Percentiles rank a stretch among this genome's conserved stretches.
Conservation (phyloP, 2,329 filamentous ascomycete genomes). For the Colletotrichum filicis region DNA sequence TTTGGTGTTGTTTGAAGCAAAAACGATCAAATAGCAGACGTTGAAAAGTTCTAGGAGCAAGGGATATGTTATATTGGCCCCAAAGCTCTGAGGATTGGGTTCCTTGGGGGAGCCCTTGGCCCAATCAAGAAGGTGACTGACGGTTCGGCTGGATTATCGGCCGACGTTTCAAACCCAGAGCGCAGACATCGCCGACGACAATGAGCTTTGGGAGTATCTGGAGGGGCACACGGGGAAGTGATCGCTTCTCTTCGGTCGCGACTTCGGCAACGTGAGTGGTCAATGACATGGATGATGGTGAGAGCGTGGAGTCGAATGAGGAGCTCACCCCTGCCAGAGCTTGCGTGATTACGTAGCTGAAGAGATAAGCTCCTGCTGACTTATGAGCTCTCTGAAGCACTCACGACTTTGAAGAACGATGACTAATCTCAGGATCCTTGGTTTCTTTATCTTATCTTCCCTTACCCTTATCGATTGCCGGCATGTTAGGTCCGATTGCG, state of each 20-base stretch:
- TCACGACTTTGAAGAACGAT: not conserved
- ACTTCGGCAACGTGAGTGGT: constrained; percentile 30
- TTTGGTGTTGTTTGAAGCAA: not conserved
- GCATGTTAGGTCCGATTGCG: not conserved
- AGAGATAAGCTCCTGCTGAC: constrained; percentile 18
- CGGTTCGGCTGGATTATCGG: constrained; percentile 27
- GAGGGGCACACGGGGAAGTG: constrained; percentile 5
- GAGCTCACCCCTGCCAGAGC: constrained; percentile 28
- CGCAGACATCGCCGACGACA: constrained; percentile 18
- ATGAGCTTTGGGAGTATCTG: constrained; percentile 5
- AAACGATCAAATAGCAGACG: not conserved
- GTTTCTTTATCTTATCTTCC: not conserved
- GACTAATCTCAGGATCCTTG: not conserved
- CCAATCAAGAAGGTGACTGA: constrained; percentile 31
- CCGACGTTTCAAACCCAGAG: constrained; percentile 26
- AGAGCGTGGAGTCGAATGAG: constrained; percentile 33
- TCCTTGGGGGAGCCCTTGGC: constrained; percentile 13
- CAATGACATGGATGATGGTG: constrained; percentile 31
- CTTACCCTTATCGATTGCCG: not conserved
- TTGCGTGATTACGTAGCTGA: constrained; percentile 29
- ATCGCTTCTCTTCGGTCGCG: constrained; percentile 29
- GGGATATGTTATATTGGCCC: not conserved
- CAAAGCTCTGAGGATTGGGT: constrained; percentile 11
- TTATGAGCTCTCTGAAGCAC: not conserved
- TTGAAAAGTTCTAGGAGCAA: not conserved